Percentiles rank a stretch among this genome's conserved stretches.
These are phyloP conservation scores for Pterocarpus macrocarpus DNA, from an alignment of 306 rosid species.

Conservation along the genomic window DNA sequence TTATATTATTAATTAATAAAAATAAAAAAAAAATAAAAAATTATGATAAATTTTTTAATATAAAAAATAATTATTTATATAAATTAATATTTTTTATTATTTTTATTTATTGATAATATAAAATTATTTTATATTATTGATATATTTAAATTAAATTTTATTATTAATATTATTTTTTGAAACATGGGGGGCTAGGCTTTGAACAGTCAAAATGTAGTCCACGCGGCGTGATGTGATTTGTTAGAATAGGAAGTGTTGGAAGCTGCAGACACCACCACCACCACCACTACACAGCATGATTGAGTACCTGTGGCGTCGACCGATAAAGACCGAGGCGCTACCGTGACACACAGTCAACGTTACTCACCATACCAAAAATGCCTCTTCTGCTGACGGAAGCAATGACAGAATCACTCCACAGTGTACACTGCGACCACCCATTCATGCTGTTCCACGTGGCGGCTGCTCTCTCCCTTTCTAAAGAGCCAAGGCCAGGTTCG, in stretches of 20 bases:
- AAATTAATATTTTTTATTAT: too few relatives aligned
- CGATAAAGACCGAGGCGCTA: conserved; percentile 19
- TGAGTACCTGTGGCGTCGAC: background rate
- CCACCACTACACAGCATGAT: background rate
- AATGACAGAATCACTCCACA: conserved; percentile 58
- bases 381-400: conserved; percentile 67
- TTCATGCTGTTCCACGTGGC: conserved; percentile 38
- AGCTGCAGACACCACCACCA: background rate
- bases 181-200: too few relatives aligned
- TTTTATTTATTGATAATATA: too few relatives aligned
- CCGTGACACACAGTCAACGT: conserved; percentile 52
- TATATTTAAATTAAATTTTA: too few relatives aligned
- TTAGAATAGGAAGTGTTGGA: background rate
- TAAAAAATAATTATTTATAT: too few relatives aligned
- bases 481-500: background rate
- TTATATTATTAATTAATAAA: too few relatives aligned
- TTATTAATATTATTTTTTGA: too few relatives aligned
- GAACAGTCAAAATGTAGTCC: background rate
- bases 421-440: background rate
- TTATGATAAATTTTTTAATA: too few relatives aligned
- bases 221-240: background rate
- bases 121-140: too few relatives aligned
- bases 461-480: conserved; percentile 33
- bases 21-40: too few relatives aligned
- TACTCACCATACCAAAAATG: background rate